phyloP scores from a whole-genome alignment of 2,329 filamentous ascomycete species.

The Paecilomyces sp. region DNA sequence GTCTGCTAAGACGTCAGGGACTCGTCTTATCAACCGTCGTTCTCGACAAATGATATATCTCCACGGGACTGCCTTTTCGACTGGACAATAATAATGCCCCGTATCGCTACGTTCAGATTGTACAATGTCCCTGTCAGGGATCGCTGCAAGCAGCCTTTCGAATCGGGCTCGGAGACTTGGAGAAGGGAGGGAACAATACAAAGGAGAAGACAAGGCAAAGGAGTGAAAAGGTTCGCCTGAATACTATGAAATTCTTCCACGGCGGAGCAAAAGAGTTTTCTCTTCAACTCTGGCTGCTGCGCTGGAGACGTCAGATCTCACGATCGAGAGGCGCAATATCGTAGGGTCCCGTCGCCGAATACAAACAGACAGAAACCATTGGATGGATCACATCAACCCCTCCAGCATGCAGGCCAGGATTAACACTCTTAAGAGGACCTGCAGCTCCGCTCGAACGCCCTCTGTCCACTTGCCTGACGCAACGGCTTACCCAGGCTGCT shows the following conservation, averaged over 20 bases:
- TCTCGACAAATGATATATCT: not conserved
- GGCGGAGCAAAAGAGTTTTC: not conserved
- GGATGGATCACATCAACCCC: constrained; percentile 25
- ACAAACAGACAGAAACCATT: constrained; percentile 14
- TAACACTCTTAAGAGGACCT: constrained; percentile 3
- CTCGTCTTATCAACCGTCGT: not conserved
- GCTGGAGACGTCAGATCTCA: constrained; percentile 5
- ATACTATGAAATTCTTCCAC: not conserved
- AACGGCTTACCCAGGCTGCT: not conserved
- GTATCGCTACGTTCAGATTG: not conserved
- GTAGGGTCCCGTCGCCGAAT: constrained; percentile 10
- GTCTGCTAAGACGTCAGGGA: not conserved
- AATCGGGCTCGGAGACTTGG: not conserved
- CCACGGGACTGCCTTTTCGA: not conserved
- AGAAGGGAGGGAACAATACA: not conserved
- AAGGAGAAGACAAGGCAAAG: not conserved
- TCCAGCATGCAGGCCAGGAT: constrained; percentile 15
- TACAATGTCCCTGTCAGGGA: not conserved
- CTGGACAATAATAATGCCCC: not conserved
- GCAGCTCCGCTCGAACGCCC: not conserved
- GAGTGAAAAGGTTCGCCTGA: not conserved
- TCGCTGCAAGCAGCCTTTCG: not conserved
- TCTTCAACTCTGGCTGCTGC: not conserved
- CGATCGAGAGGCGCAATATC: constrained; percentile 8
- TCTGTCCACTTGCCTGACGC: not conserved